These are phyloP conservation scores for Amaranthus cruentus DNA, from an alignment of 148 eudicot species.

Conservation along the genomic window DNA sequence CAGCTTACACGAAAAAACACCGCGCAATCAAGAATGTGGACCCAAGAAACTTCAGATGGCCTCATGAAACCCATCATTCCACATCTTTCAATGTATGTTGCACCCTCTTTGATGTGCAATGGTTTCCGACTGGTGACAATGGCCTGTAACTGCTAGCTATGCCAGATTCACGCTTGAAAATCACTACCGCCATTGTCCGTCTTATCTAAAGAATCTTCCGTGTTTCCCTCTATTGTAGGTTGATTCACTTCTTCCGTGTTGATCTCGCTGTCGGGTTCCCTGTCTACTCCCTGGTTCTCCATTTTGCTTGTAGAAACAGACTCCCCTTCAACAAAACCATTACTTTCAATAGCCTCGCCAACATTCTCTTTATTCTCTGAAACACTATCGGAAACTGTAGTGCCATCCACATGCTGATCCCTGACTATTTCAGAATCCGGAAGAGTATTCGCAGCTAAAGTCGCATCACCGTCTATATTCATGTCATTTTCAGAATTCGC, in stretches of 20 bases:
- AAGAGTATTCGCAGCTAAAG: conserved; percentile 16
- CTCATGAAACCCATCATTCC: not conserved
- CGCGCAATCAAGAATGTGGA: not conserved
- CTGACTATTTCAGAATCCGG: conserved; percentile 11
- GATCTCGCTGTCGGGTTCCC: not conserved
- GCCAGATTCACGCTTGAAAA: conserved; percentile 18
- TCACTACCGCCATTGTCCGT: not conserved
- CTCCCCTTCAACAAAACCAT: conserved; percentile 10
- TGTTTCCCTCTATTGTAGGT: conserved; percentile 7
- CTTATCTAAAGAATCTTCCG: not conserved
- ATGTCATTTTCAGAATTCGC: conserved; percentile 21
- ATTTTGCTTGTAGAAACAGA: conserved; percentile 6
- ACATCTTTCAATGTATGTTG: not conserved
- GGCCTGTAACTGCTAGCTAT: not conserved
- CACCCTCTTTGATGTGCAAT: not conserved
- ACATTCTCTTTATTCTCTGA: conserved; percentile 5
- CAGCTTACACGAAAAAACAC: conserved; percentile 1
- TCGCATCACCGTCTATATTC: conserved; percentile 22
- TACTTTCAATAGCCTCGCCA: conserved; percentile 10
- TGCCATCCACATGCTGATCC: conserved; percentile 12
- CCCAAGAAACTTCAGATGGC: not conserved
- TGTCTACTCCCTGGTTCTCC: conserved; percentile 9
- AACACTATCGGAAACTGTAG: conserved; percentile 1
- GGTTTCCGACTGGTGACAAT: not conserved
- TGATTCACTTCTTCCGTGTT: conserved; percentile 1